Evolutionary conservation across 2,329 filamentous ascomycete species (phyloP), one percentile per base, ranked within the genome.

Genomic region (Cladosporium austrohemisphaericum): DNA sequence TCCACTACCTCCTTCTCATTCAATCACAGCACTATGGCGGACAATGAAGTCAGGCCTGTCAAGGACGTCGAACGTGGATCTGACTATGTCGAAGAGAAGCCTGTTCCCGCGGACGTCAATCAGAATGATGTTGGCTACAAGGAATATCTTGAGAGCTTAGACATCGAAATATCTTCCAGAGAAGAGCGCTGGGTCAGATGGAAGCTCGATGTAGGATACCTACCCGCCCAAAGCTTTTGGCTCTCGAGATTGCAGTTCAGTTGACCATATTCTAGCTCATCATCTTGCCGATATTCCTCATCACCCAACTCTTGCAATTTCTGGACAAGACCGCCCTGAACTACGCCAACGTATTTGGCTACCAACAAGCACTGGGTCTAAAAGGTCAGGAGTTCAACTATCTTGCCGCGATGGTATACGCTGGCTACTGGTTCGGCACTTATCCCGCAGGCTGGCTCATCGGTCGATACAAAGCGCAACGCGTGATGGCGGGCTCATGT

Each of bases 391-490:
- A 69, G 40, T 70, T 68, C 54, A 68, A 65, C 41, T 67, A 66
- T 41, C 61, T 69, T 8, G 66, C 65, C 37, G 66, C 64, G 16
- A 66, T 70, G 58, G 57, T 70, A 1, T 71, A 70, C 49, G 66
- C 65, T 5, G 67, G 68, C 1, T 71, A 70, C 49, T 71, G 70
- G 61, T 65, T 70, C 47, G 68, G 68, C 2, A 68, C 70, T 40
- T 70, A 71, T 49, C 68, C 68, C n/a, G 69, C 67, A 37, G 67
- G 67, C 4, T 68, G 65, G 67, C 55, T 71, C 0, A 68, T 71
- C 32, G 67, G 67, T 13, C 57, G 67, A 23, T 69, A 56, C 37
- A 64, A 64, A 1, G 68, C 68, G 1, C 68, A 70, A 52, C 64
- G 57, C 44, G 60, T 70, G 14, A 53, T 70, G 20, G 60, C 57